Evolutionary conservation across 768 basidiomycete genomes (phyloP), one percentile per base, ranked within the genome.

Genomic region (Mycena capillaripes): DNA sequence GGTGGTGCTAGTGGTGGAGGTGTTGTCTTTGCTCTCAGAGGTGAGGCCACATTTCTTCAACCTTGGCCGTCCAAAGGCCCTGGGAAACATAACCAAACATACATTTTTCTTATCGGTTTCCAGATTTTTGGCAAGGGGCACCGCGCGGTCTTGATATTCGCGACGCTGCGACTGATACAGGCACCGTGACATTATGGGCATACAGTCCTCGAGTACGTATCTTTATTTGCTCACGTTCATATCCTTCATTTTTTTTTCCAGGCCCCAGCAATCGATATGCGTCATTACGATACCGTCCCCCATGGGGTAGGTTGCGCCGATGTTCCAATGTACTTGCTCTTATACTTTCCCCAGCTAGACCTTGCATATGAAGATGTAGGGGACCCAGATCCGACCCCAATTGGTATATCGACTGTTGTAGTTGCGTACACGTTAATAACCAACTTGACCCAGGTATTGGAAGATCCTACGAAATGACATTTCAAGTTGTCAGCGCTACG

Each of bases 321-420:
- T 10, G 23, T 11, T 46, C 9, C 21, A 19, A 25, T 40, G 2
- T 8, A 77, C 27, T 46, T 2, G 23, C n/a, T 25, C 27, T 19
- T 6, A 32, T 38, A 4, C 29, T 30, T 34, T 44, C 0, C 61
- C 19, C 19, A 84, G 83, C 75, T 84, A 17, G 82, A 84, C 52
- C 78, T 84, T 11, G 70, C 83, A 12, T 84, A 84, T 63, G 84
- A 84, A 72, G 84, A 84, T 50, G 82, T 84, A 7, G 84, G 83
- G 3, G 71, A 84, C 58, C 84, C 84, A 0, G 78, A 84, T 56
- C 84, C 83, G 10, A 78, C 79, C 34, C 84, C 83, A 21, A 78
- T 75, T 7, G 84, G 84, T 66, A 34, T 17, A 19, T 50, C 11
- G 19, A 17, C 40, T 44, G 25, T 3, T 25, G 14, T 27, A 59